Percentiles rank a stretch among this genome's conserved stretches.
phyloP scores from a whole-genome alignment of 202 grass and related monocot species.

The Saccharum hybrid region DNA sequence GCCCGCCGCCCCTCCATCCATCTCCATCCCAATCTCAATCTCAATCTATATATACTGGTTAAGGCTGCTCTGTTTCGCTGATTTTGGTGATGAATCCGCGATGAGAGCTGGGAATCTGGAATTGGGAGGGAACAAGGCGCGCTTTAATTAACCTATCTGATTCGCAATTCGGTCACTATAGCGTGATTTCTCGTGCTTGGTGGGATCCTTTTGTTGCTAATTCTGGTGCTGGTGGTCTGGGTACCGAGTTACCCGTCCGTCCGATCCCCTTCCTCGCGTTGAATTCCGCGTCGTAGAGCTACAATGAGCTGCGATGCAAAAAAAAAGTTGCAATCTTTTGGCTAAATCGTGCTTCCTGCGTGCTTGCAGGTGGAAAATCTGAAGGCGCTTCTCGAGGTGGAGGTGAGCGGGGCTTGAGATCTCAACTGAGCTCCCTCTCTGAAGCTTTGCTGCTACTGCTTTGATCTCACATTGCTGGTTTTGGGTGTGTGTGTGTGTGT shows the following conservation, averaged over 20 bases:
- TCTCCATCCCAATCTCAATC: neutral
- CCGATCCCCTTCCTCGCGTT: neutral
- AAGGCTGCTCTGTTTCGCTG: neutral
- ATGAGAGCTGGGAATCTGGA: neutral
- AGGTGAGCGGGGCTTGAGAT: conserved; percentile 62
- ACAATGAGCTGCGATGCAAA: conserved; percentile 1
- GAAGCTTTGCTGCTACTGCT: neutral
- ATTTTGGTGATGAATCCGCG: conserved; percentile 14
- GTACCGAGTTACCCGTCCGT: neutral
- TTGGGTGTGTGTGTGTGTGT: neutral
- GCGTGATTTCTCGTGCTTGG: neutral
- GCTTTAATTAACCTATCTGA: neutral
- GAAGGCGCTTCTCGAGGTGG: conserved; percentile 93
- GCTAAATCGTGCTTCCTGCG: neutral
- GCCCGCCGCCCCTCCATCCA: neutral
- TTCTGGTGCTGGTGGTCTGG: neutral
- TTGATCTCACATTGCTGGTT: conserved; percentile 48
- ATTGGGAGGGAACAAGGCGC: neutral
- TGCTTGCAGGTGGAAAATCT: conserved; percentile 90
- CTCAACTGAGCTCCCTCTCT: neutral
- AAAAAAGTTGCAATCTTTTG: neutral
- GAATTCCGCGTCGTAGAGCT: neutral
- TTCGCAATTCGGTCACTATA: conserved; percentile 1
- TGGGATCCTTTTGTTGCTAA: conserved; percentile 15
- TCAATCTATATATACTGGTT: too few relatives aligned